A percentile compares a stretch with the other conserved stretches of the same genome.
Evolutionary conservation across 2,329 filamentous ascomycete genomes (phyloP).

Genomic region (Emericellopsis cladophorae): DNA sequence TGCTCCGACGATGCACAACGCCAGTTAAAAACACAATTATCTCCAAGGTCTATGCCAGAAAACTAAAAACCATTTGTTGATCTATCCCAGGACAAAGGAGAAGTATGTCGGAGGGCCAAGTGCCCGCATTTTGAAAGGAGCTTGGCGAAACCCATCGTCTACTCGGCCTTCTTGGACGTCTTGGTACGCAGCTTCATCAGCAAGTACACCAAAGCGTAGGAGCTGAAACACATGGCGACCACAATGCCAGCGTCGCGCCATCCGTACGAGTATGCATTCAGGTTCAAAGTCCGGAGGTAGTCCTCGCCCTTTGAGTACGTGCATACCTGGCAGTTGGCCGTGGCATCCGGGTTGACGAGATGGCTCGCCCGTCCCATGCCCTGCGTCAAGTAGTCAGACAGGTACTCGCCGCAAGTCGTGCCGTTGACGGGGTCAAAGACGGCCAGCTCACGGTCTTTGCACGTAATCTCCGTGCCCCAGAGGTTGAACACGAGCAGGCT

Average conservation of each 20-base stretch:
- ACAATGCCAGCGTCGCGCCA: constrained; percentile 55
- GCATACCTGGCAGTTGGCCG: constrained; percentile 44
- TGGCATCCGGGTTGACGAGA: constrained; percentile 47
- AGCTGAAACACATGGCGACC: constrained; percentile 39
- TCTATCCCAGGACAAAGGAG: no score
- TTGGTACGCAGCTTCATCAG: constrained; percentile 37
- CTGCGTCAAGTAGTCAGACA: constrained; percentile 32
- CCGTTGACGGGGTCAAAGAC: constrained; percentile 34
- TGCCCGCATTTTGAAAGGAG: no score
- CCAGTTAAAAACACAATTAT: no score
- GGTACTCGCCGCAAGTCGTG: constrained; percentile 45
- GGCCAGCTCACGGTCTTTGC: constrained; percentile 34
- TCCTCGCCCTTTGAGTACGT: constrained; percentile 44
- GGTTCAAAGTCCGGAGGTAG: constrained; percentile 45
- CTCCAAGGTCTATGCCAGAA: no score
- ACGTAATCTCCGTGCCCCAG: constrained; percentile 32
- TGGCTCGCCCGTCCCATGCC: constrained; percentile 33
- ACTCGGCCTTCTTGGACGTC: constrained; percentile 28
- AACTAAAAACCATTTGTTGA: no score
- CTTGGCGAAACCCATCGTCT: neutral
- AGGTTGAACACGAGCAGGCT: constrained; percentile 38
- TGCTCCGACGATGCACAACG: no score
- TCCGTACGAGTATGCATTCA: constrained; percentile 47
- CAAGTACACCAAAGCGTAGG: constrained; percentile 32
- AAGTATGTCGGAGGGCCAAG: no score